Base-by-base conservation (phyloP, 2,329 filamentous ascomycete species). In the Leptodontidium sp. region DNA sequence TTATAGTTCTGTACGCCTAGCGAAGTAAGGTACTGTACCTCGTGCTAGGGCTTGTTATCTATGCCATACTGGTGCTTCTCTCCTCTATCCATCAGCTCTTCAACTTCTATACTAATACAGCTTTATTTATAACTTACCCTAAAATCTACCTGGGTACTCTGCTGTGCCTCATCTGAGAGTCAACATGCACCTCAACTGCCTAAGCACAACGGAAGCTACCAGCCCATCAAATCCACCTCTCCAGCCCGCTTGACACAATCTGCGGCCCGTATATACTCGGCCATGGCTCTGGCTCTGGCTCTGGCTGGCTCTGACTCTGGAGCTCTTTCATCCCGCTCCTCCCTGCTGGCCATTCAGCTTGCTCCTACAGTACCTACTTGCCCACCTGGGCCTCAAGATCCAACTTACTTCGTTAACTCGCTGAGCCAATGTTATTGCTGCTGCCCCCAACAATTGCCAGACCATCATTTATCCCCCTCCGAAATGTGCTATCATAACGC, bases 141-240 rank as follows among this genome's bases (percentile, higher is more conserved):
- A 21, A 21, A 21, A 21, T 21, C 21, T 21, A 21, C 21, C 21
- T 21, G 21, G 21, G 21, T 21, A 21, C 21, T n/a, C n/a, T 17
- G 14, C n/a, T 47, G 45, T 47, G 15, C 45, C 45, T n/a, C 15
- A 8, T 12, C 6, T n/a, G n/a, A 17, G 11, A 17, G 45, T 47
- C 14, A 47, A 47, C 45, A 17, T 17, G n/a, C 45, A 47, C n/a
- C 12, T 47, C 45, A 21, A 47, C 8, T 21, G 21, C 21, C 21
- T 47, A 32, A 32, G 3, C 29, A 32, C 29, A 32, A 32, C 29
- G 29, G 45, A 47, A 47, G 45, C 52, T 35, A 29, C 2, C 52
- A 55, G 52, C 52, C 52, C 52, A 55, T 32, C 52, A 55, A 17
- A 35, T 35, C 52, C 52, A 17, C 52, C 12, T n/a, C 14, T 58